Percentiles rank a stretch among this genome's conserved stretches.
These are phyloP conservation scores for Allium fistulosum DNA, from an alignment of 106 monocot genomes.

Conservation along the genomic window DNA sequence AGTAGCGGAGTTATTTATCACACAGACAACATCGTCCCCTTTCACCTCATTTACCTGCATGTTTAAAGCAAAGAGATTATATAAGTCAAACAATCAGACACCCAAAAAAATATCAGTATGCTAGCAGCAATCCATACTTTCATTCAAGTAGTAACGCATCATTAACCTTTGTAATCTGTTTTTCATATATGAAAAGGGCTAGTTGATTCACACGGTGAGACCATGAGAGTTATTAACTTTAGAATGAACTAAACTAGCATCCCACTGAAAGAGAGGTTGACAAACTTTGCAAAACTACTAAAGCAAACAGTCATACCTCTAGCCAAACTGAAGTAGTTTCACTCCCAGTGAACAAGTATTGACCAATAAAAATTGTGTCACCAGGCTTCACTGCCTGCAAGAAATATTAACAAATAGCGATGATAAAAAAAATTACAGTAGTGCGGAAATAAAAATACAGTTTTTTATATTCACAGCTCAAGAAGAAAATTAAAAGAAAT, in stretches of 20 bases:
- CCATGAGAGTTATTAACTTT: no score
- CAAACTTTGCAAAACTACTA: background rate
- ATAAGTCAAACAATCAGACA: background rate
- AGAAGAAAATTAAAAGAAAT: no score
- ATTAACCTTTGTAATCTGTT: no score
- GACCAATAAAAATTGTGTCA: conserved; percentile 82
- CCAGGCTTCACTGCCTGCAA: conserved; percentile 71
- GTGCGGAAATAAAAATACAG: no score
- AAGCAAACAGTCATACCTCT: conserved; percentile 37
- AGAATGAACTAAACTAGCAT: background rate
- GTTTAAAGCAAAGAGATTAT: background rate
- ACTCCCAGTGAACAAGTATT: conserved; percentile 90
- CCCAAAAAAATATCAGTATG: no score
- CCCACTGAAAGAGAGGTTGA: background rate
- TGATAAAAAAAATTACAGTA: background rate
- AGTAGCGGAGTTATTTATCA: conserved; percentile 82
- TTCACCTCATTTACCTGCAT: conserved; percentile 66
- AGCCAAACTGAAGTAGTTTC: conserved; percentile 94
- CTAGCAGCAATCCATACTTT: no score
- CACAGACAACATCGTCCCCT: conserved; percentile 80
- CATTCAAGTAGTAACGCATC: no score
- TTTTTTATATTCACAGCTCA: no score
- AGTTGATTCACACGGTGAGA: background rate
- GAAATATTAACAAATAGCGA: background rate
- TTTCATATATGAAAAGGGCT: no score